phyloP scores from a whole-genome alignment of 805 yeast genomes.

The Nematodospora valgi region DNA sequence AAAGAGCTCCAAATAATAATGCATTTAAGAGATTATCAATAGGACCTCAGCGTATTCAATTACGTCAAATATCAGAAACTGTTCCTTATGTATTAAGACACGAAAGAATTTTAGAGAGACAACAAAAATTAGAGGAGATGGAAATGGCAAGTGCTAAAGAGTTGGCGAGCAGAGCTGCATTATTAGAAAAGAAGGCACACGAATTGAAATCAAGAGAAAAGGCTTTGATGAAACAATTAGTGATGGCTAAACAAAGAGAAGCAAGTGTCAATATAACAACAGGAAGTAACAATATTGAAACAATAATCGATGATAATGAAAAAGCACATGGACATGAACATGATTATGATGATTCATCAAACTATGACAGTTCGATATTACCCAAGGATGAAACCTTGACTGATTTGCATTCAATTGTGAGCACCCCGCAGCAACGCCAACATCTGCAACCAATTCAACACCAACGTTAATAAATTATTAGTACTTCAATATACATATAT shows the following conservation, averaged over 20 bases:
- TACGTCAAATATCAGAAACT: slow-evolving; percentile 77
- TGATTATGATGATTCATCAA: slow-evolving; percentile 2
- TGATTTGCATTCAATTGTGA: slow-evolving; percentile 43
- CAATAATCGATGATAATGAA: slow-evolving; percentile 3
- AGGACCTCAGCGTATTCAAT: slow-evolving; percentile 55
- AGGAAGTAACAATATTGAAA: slow-evolving; percentile 2
- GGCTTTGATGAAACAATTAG: slow-evolving; percentile 42
- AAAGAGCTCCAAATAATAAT: slow-evolving; percentile 15
- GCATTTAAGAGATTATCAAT: slow-evolving; percentile 42
- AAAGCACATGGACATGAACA: slow-evolving; percentile 1
- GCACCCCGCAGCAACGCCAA: slow-evolving; percentile 4
- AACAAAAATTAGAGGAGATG: slow-evolving; percentile 73
- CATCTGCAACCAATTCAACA: slow-evolving; percentile 2
- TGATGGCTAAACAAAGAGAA: slow-evolving; percentile 16
- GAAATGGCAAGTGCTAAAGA: slow-evolving; percentile 77
- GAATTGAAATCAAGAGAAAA: slow-evolving; percentile 67
- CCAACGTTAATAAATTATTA: slow-evolving; percentile 1
- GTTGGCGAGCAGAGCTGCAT: slow-evolving; percentile 68
- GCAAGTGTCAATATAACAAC: slow-evolving; percentile 7
- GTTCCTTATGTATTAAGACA: slow-evolving; percentile 82
- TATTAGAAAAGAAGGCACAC: slow-evolving; percentile 71
- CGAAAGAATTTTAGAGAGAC: slow-evolving; percentile 70
- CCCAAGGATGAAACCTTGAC: slow-evolving; percentile 52
- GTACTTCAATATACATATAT: not conserved
- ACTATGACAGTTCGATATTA: slow-evolving; percentile 2